Conservation (phyloP, 1,284 basidiomycete genomes). For the Cutaneotrichosporon mucoides region DNA sequence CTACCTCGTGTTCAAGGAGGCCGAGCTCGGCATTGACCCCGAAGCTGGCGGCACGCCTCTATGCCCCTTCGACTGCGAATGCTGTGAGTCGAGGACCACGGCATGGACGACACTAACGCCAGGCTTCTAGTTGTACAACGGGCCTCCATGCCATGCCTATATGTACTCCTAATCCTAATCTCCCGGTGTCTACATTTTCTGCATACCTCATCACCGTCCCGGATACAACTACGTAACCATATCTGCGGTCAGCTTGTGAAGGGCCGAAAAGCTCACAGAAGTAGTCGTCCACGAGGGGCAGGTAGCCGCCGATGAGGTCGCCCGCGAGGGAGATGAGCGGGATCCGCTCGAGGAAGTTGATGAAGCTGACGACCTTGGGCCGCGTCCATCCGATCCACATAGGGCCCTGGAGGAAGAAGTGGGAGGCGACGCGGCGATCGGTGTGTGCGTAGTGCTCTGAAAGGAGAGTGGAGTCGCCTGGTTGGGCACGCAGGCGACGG, state of each 20-base stretch:
- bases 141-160: constrained; percentile 2
- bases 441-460: constrained; percentile 68
- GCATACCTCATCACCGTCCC: too few relatives aligned
- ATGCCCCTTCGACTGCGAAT: constrained; percentile 75
- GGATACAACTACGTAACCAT: constrained; percentile 10
- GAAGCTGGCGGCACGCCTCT: constrained; percentile 65
- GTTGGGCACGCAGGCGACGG: constrained; percentile 29
- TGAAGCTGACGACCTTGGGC: constrained; percentile 68
- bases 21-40: constrained; percentile 69
- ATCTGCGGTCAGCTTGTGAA: constrained; percentile 10
- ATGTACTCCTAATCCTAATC: not conserved
- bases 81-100: constrained; percentile 58
- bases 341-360: constrained; percentile 56
- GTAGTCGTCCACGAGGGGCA: constrained; percentile 90
- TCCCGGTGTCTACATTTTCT: too few relatives aligned
- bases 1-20: constrained; percentile 77
- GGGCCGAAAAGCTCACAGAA: constrained; percentile 63
- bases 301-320: constrained; percentile 78
- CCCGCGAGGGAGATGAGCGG: constrained; percentile 73
- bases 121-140: constrained; percentile 52
- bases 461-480: constrained; percentile 25
- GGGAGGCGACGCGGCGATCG: constrained; percentile 72
- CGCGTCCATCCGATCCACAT: constrained; percentile 83
- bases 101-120: not conserved
- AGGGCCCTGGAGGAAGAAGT: constrained; percentile 77